Base-by-base conservation (phyloP, 495 filamentous ascomycete genomes). In the Sabuloglossum arenarium region DNA sequence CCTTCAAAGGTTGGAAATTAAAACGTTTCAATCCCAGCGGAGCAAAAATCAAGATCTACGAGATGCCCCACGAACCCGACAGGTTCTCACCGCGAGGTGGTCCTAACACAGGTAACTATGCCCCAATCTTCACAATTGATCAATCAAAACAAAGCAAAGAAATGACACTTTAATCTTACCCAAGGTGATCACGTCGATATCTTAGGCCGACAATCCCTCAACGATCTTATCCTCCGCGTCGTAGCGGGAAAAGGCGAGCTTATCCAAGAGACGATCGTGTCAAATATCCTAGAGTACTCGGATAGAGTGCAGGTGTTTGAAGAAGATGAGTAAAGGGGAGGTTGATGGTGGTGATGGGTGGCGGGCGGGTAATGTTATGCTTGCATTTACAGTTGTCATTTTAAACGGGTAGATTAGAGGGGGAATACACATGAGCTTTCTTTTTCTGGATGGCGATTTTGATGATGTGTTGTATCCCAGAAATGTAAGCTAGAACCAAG, bases 11-110 rank as follows among this genome's bases (percentile, higher is more conserved):
- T 25, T 98, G 91, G 91, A 77, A 79, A 53, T 85, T 97, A 62
- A 88, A 86, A 63, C 78, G 91, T 21, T 98, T 90, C 62, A 98
- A 98, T 65, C 91, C 91, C 0, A 84, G 87, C 0, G 79, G 80
- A 0, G 74, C 81, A 3, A 76, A 86, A 62, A 72, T 98, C 63
- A 90, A 82, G 56, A 82, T 87, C 3, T 87, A 79, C 60, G 91
- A 97, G 69, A 97, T 97, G 90, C 85, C 81, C 2, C 93, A 98
- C 64, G 88, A 97, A 65, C 91, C 91, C 0, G 88, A 95, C 57
- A 71, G 86, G 24, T 97, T 96, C 67, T 85, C 80, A 58, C 87
- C 93, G 0, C 72, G 91, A 12, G 91, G 91, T 45, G 91, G 91
- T 0, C 91, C 90, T 12, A 97, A 95, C 62, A 97, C 91, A 34